Percentiles rank a stretch among this genome's conserved stretches.
phyloP scores from a whole-genome alignment of 148 eudicot genomes.

The Persicaria maculosa region DNA sequence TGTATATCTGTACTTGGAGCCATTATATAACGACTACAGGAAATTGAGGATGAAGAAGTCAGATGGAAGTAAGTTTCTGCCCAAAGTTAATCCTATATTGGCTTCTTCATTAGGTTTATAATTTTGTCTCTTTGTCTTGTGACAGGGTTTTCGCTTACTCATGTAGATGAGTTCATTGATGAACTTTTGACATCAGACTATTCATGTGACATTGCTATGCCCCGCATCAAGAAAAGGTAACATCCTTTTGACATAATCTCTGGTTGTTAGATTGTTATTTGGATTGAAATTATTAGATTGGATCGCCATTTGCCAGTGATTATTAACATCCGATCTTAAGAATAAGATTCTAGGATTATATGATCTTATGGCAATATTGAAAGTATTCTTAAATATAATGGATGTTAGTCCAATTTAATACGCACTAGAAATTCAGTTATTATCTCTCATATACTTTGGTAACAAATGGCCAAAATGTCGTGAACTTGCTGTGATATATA shows the following conservation, averaged over 20 bases:
- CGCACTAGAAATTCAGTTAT: not conserved
- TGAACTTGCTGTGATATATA: not conserved
- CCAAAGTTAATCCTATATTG: not conserved
- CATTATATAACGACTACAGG: slow-evolving; percentile 87
- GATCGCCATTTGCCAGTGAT: not conserved
- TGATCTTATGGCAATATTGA: not conserved
- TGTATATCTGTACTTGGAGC: slow-evolving; percentile 83
- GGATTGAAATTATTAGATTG: not conserved
- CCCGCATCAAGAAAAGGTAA: slow-evolving; percentile 87
- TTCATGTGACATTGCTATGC: slow-evolving; percentile 88
- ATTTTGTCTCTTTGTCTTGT: slow-evolving; percentile 1
- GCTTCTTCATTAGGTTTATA: not conserved
- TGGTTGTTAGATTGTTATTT: slow-evolving; percentile 3
- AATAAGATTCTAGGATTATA: not conserved
- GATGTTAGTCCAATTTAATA: not conserved
- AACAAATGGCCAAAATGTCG: not conserved
- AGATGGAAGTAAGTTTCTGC: slow-evolving; percentile 61
- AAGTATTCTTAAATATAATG: not conserved
- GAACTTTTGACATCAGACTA: slow-evolving; percentile 85
- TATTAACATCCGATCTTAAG: not conserved
- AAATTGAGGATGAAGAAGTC: slow-evolving; percentile 57
- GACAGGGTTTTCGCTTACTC: slow-evolving; percentile 64
- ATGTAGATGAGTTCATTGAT: slow-evolving; percentile 87
- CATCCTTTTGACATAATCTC: not conserved
- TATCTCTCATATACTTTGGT: not conserved